These are phyloP conservation scores for Metarhizium guizhouense DNA, from an alignment of 2,329 filamentous ascomycete genomes.

Conservation along the genomic window DNA sequence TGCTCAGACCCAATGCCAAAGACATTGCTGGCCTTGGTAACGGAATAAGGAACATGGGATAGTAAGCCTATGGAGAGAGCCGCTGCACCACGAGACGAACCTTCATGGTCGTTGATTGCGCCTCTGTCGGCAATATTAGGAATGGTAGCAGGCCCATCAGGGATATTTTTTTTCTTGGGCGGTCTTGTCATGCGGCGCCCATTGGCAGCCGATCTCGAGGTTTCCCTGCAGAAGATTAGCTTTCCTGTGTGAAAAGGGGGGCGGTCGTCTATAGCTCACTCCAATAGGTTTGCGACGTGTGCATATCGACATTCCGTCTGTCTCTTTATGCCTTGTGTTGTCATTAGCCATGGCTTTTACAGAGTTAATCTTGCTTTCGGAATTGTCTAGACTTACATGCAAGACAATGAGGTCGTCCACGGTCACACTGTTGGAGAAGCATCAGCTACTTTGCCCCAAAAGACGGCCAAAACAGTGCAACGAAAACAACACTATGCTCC, in stretches of 20 bases:
- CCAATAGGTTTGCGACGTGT: slow-evolving; percentile 65
- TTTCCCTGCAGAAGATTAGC: slow-evolving; percentile 37
- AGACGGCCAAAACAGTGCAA: background rate
- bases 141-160: slow-evolving; percentile 29
- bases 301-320: slow-evolving; percentile 71
- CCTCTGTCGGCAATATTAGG: slow-evolving; percentile 50
- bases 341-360: slow-evolving; percentile 8
- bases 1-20: slow-evolving; percentile 75
- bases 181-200: slow-evolving; percentile 48
- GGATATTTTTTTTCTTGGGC: slow-evolving; percentile 42
- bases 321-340: slow-evolving; percentile 58
- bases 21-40: slow-evolving; percentile 63
- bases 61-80: slow-evolving; percentile 53
- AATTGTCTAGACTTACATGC: slow-evolving; percentile 40
- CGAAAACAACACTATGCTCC: no score
- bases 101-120: slow-evolving; percentile 34
- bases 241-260: background rate
- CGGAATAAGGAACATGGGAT: slow-evolving; percentile 64
- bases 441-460: background rate
- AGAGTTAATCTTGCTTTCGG: background rate
- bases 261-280: slow-evolving; percentile 40
- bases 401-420: slow-evolving; percentile 59
- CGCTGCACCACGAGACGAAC: slow-evolving; percentile 39
- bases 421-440: slow-evolving; percentile 51
- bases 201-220: slow-evolving; percentile 43